phyloP scores from a whole-genome alignment of 2,329 filamentous ascomycete genomes.

The Claviceps arundinis region DNA sequence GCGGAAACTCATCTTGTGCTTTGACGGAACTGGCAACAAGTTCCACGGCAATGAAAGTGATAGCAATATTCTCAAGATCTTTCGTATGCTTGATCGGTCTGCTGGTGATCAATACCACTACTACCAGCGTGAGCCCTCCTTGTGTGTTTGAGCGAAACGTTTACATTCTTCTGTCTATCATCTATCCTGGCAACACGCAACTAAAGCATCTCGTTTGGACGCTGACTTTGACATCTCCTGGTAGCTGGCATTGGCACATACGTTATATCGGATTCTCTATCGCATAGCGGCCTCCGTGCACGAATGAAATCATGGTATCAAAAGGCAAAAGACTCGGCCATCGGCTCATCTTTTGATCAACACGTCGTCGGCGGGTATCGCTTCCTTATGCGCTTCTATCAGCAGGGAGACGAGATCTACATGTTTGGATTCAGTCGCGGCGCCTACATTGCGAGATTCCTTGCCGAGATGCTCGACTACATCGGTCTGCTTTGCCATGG shows the following conservation, averaged over 20 bases:
- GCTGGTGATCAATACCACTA: constrained; percentile 50
- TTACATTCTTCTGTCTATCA: neutral
- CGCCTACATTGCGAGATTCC: constrained; percentile 59
- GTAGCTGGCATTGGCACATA: constrained; percentile 61
- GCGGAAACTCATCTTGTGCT: constrained; percentile 44
- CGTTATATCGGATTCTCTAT: constrained; percentile 45
- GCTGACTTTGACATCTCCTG: neutral
- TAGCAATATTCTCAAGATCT: constrained; percentile 57
- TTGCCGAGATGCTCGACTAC: constrained; percentile 76
- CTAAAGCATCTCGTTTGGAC: neutral
- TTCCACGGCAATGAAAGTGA: constrained; percentile 50
- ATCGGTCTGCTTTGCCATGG: constrained; percentile 68
- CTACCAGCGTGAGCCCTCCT: constrained; percentile 39
- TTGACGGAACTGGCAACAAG: constrained; percentile 52
- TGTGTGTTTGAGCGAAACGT: too few species aligned
- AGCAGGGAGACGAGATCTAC: constrained; percentile 50
- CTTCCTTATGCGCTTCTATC: constrained; percentile 64
- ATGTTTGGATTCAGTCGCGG: constrained; percentile 65
- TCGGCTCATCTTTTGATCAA: constrained; percentile 68
- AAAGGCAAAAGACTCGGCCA: constrained; percentile 65
- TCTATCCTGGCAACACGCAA: neutral
- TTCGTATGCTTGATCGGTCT: constrained; percentile 53
- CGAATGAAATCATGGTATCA: constrained; percentile 52
- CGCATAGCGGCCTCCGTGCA: constrained; percentile 41
- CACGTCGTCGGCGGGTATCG: constrained; percentile 76